Evolutionary conservation across 805 yeast species (phyloP), one percentile per base, ranked within the genome.

Genomic region (Saturnispora diversa): DNA sequence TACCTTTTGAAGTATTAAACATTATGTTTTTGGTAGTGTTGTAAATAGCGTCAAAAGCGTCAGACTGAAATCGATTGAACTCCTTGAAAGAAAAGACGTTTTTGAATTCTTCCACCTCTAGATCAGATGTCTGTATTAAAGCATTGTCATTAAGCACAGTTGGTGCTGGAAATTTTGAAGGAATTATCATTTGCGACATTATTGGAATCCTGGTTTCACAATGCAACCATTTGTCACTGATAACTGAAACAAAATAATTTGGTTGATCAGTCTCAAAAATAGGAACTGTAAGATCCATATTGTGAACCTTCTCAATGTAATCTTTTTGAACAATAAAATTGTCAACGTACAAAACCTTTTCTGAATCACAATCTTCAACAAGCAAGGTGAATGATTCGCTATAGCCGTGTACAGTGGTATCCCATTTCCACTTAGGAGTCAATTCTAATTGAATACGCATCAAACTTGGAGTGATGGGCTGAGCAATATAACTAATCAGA

Each of bases 221-320:
- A 46, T 84, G 88, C 4, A 87, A 60, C 98, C 97, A 92, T 44
- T 69, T 75, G 43, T 88, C 94, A 43, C 94, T 85, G 2, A 82
- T 60, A 10, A 88, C 57, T 0, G 81, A 68, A 4, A 87, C 70
- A 57, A 82, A 85, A 48, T 81, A 77, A 49, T 76, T 79, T 0
- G 96, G 95, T 27, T 70, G 72, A 2, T 58, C 33, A 1, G 88
- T 83, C 5, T 73, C 77, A 4, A 62, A 41, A 0, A 79, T 42
- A 0, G 82, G 74, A 3, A 88, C 74, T 0, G 83, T 70, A 48
- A 86, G 76, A 26, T 80, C 86, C 2, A 86, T 35, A 17, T 69
- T 50, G 46, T 78, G 80, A 21, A 74, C 77, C 22, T 71, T 64
- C 10, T 67, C 62, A n/a, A 77, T 64, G 36, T 72, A 66, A 12